Conservation (phyloP, 257 asterid species). For the Plantago major region DNA sequence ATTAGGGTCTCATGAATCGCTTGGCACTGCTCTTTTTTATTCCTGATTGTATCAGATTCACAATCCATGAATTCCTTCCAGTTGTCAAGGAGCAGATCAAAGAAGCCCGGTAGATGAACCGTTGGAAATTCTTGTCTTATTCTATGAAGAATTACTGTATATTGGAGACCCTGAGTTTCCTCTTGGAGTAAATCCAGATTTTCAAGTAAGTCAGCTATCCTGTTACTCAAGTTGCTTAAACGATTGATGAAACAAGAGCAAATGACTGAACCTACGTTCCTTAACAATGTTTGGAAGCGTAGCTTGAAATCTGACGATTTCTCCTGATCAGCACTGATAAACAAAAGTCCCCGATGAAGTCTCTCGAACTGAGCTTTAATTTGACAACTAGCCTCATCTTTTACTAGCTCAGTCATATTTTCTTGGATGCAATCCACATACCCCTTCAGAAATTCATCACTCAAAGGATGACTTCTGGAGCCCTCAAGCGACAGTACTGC, state of each 20-base stretch:
- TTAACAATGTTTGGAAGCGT: background rate
- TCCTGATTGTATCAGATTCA: background rate
- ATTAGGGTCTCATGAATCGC: background rate
- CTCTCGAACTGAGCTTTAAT: background rate
- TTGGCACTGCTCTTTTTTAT: background rate
- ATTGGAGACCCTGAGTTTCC: background rate
- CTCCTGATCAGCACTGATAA: background rate
- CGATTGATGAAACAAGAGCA: background rate
- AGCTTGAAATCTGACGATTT: background rate
- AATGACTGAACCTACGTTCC: background rate
- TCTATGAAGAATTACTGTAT: background rate
- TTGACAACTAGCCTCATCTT: background rate
- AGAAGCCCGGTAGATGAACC: background rate
- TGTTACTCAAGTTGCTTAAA: background rate
- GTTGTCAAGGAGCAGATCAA: background rate
- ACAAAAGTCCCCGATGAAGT: background rate
- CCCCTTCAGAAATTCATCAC: too few species aligned
- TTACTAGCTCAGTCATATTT: too few species aligned
- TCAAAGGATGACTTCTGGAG: too few species aligned
- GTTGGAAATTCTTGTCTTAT: background rate
- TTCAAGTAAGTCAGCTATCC: background rate
- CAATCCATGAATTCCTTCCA: background rate
- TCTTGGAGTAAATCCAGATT: background rate
- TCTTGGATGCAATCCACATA: too few species aligned
- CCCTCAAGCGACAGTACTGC: too few species aligned